phyloP scores from a whole-genome alignment of 2,329 filamentous ascomycete genomes.

The Teratosphaeria gauchensis region DNA sequence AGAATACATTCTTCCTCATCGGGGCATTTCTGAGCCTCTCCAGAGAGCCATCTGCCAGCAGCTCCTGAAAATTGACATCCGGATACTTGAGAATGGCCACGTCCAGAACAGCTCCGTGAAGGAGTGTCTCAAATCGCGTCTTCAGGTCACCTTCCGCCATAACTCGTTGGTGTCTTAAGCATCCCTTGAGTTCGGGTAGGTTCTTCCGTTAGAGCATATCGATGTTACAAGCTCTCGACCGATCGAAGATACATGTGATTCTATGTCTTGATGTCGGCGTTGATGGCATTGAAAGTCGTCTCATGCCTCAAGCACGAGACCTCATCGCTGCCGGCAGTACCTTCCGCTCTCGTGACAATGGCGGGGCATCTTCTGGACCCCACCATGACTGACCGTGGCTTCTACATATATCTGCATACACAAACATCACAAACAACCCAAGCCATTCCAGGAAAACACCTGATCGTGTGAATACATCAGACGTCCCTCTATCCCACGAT shows the following conservation, averaged over 20 bases:
- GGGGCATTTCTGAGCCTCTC: constrained; percentile 15
- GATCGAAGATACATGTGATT: too few relatives aligned
- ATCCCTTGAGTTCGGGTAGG: too few relatives aligned
- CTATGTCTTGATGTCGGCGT: background rate
- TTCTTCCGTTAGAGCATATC: too few relatives aligned
- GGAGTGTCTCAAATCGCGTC: constrained; percentile 14
- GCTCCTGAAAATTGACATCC: constrained; percentile 12
- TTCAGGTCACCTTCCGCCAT: constrained; percentile 2
- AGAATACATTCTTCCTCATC: constrained; percentile 20
- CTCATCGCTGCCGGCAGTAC: background rate
- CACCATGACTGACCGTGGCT: background rate
- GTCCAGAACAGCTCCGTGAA: constrained; percentile 16
- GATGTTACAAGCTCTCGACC: too few relatives aligned
- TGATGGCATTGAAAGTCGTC: background rate
- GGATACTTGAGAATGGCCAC: constrained; percentile 15
- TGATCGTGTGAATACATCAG: background rate
- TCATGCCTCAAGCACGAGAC: background rate
- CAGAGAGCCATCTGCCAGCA: constrained; percentile 11
- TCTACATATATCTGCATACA: background rate
- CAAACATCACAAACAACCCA: background rate
- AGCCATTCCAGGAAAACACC: background rate
- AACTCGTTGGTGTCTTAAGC: too few relatives aligned
- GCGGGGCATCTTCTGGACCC: background rate
- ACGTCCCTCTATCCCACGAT: background rate
- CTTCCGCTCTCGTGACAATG: background rate